Conservation (phyloP, 2,329 filamentous ascomycete genomes). For the Aspergillus sp. region DNA sequence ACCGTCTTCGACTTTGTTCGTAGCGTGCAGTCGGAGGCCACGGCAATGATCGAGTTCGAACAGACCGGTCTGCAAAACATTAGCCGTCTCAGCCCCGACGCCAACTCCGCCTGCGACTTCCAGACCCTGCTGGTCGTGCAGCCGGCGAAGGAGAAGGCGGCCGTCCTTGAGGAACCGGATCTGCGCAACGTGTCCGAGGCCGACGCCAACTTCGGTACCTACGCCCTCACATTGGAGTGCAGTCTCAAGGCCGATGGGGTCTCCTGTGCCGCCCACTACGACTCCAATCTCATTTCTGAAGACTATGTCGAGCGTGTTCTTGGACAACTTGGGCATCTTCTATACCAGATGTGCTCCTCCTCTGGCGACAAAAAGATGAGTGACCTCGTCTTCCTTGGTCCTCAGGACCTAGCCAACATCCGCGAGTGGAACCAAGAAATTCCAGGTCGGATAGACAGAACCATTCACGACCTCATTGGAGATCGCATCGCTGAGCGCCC, state of each 20-base stretch:
- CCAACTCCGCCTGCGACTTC: conserved; percentile 7
- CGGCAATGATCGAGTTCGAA: conserved; percentile 9
- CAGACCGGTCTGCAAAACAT: conserved; percentile 12
- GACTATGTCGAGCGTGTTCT: conserved; percentile 9
- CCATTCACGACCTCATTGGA: conserved; percentile 10
- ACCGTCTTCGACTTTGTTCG: conserved; percentile 3
- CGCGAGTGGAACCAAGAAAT: conserved; percentile 12
- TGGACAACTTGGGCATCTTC: conserved; percentile 9
- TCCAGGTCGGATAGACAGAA: conserved; percentile 3
- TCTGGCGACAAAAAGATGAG: conserved; percentile 2
- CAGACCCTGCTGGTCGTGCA: conserved; percentile 10
- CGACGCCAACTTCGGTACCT: conserved; percentile 12
- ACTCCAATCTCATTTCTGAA: conserved; percentile 7
- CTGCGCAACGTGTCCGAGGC: conserved; percentile 6
- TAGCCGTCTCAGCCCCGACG: not conserved
- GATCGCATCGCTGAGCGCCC: conserved; percentile 1
- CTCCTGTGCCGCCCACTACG: conserved; percentile 9
- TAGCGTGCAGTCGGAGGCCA: conserved; percentile 4
- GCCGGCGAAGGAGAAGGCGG: conserved; percentile 3
- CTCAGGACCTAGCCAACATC: conserved; percentile 10
- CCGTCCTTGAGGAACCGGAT: not conserved
- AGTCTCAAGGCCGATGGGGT: conserved; percentile 5
- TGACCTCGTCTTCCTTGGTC: conserved; percentile 10
- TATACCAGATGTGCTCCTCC: conserved; percentile 7
- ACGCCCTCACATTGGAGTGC: conserved; percentile 13